Evolutionary conservation across 345 rosid species (phyloP), one percentile per base, ranked within the genome.

Genomic region (Schrenkiella parvula): DNA sequence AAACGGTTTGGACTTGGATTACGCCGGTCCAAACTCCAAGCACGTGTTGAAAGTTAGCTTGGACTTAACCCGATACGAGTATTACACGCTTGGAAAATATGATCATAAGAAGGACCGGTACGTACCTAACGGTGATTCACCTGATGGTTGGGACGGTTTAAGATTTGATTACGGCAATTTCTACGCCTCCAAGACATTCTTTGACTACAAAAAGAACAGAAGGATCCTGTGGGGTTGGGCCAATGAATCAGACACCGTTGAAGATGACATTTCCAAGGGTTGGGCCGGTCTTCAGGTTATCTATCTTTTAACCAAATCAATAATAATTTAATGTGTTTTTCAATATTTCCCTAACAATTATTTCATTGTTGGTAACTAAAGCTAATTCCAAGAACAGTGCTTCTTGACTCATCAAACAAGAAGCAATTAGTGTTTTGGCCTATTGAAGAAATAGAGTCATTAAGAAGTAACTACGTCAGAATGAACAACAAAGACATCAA

Each of bases 111-210:
- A 60, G 19, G 93, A 87, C n/a, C 80, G 46, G 64, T 95, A 88
- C 19, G 4, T 72, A 18, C 95, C 95, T 1, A 93, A 95, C 50
- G 62, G 80, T 1, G 29, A 65, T 26, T 79, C 68, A 1, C 83
- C 71, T 0, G 96, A 95, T 72, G 91, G 96, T 0, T 89, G 95
- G 98, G 82, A 44, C 2, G 92, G 97, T 4, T 83, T 88, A 6
- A 82, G 95, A 56, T 85, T 66, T 32, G 98, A 91, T 48, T 91
- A 91, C 25, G 97, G 93, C 0, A 95, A 88, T 34, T 89, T 79
- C 43, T 88, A 91, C n/a, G 99, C 99, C 1, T 91, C 98, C 0
- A 91, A 95, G 64, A 79, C 95, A 2, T 91, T 95, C 80, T 95
- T 80, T 26, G 92, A 88, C 44, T 58, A 77, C 6, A 69, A 28